These are phyloP conservation scores for Globisporangium paddicum DNA, from an alignment of 352 stramenopile genomes.

Conservation along the genomic window DNA sequence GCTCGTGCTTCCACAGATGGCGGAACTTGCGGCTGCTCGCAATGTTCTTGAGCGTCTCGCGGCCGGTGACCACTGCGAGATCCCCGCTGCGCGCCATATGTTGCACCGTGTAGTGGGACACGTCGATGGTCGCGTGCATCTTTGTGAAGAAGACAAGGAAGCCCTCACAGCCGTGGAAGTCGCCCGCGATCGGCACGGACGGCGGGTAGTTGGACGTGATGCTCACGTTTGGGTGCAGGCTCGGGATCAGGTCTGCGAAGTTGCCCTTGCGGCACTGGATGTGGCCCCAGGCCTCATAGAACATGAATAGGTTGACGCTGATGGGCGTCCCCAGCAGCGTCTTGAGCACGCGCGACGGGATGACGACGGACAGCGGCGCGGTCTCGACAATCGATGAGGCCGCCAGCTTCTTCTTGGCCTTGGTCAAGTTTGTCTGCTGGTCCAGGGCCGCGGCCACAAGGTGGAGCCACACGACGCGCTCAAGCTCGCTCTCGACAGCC, in stretches of 20 bases:
- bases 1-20: slow-evolving; percentile 80
- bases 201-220: slow-evolving; percentile 77
- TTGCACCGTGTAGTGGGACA: slow-evolving; percentile 66
- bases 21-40: slow-evolving; percentile 68
- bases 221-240: slow-evolving; percentile 70
- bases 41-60: slow-evolving; percentile 69
- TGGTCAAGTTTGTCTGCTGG: slow-evolving; percentile 39
- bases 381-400: neutral
- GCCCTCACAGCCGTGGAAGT: slow-evolving; percentile 59
- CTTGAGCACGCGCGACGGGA: slow-evolving; percentile 21
- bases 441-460: slow-evolving; percentile 58
- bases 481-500: slow-evolving; percentile 59
- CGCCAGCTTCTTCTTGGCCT: slow-evolving; percentile 22
- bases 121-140: slow-evolving; percentile 63
- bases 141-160: slow-evolving; percentile 70
- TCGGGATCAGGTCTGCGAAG: slow-evolving; percentile 71
- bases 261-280: slow-evolving; percentile 76
- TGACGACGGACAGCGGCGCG: neutral
- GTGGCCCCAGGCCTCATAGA: slow-evolving; percentile 73
- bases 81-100: slow-evolving; percentile 66
- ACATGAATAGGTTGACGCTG: slow-evolving; percentile 49
- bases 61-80: slow-evolving; percentile 70
- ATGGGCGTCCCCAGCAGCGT: slow-evolving; percentile 58
- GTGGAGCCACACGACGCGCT: slow-evolving; percentile 73
- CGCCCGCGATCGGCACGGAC: slow-evolving; percentile 58